phyloP scores from a whole-genome alignment of 306 rosid species.

The Cucumis sativus region Cucumber_9930_V3 NC_026656.2:10765001-10765500 shows the following conservation, averaged over 20 bases:
- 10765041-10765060: background rate
- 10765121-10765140: background rate
- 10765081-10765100: background rate
- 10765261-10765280: background rate
- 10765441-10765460: background rate
- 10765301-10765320: conserved; percentile 61
- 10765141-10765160: background rate
- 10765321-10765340: conserved; percentile 39
- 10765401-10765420: background rate
- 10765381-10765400: conserved; percentile 39
- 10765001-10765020: background rate
- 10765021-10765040: background rate
- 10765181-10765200: background rate
- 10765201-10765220: background rate
- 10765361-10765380: conserved; percentile 19
- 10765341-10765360: conserved; percentile 16
- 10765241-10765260: background rate
- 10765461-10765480: background rate
- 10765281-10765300: background rate
- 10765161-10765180: background rate
- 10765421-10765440: background rate
- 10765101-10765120: background rate
- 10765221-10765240: too few species aligned
- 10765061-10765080: background rate
- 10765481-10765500: conserved; percentile 75